These are phyloP conservation scores for Boletus rufocinnamomeus DNA, from an alignment of 768 basidiomycete species.

Conservation along the genomic window DNA sequence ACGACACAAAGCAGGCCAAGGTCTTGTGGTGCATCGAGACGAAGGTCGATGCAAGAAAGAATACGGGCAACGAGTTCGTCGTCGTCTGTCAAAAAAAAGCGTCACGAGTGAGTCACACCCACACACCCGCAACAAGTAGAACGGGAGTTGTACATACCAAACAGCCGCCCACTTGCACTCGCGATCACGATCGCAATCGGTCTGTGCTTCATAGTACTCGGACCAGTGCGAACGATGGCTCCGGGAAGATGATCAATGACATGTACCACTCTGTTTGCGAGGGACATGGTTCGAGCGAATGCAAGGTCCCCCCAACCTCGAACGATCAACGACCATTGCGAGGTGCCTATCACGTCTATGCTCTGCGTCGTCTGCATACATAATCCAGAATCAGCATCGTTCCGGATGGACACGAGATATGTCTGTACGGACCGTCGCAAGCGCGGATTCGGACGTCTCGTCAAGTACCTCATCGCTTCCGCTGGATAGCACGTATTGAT, in stretches of 20 bases:
- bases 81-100: conserved; percentile 6
- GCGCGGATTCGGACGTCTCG: background rate
- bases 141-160: no score
- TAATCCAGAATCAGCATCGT: conserved; percentile 1
- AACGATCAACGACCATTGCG: conserved; percentile 2
- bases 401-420: background rate
- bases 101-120: background rate
- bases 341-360: background rate
- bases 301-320: conserved; percentile 2
- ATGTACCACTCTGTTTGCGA: conserved; percentile 2
- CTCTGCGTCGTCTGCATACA: conserved; percentile 3
- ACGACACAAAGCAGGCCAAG: conserved; percentile 14
- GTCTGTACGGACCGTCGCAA: conserved; percentile 9
- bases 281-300: background rate
- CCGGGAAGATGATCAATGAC: background rate
- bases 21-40: conserved; percentile 13
- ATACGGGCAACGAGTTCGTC: conserved; percentile 8
- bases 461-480: background rate
- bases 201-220: background rate
- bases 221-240: conserved; percentile 3
- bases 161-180: no score
- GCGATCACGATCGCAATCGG: conserved; percentile 10
- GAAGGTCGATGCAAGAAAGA: no score
- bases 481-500: background rate
- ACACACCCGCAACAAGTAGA: background rate